Conservation (phyloP, 1,284 basidiomycete species). For the Taiwanofungus camphoratus region DNA sequence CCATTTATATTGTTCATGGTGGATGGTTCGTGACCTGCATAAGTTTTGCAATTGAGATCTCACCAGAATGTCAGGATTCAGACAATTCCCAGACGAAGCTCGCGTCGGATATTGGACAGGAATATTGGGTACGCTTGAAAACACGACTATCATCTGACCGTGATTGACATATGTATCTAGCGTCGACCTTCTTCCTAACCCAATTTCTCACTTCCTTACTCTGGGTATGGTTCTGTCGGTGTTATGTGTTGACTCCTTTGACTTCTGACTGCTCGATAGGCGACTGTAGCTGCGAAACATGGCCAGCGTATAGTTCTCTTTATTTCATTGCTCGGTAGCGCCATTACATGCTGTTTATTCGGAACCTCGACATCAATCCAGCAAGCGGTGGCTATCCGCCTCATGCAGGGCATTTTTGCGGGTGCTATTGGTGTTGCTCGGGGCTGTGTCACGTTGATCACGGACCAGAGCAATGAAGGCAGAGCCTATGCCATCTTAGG, state of each 20-base stretch:
- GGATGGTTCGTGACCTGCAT: constrained; percentile 48
- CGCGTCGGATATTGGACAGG: constrained; percentile 85
- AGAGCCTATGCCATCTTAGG: constrained; percentile 92
- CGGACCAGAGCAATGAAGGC: constrained; percentile 88
- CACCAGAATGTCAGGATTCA: constrained; percentile 48
- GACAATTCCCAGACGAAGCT: constrained; percentile 59
- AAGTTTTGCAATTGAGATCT: neutral
- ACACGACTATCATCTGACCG: constrained; percentile 8
- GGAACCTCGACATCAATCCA: constrained; percentile 79
- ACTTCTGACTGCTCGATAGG: constrained; percentile 39
- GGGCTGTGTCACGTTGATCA: constrained; percentile 84
- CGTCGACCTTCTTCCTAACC: constrained; percentile 76
- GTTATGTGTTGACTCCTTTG: neutral
- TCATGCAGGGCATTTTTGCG: constrained; percentile 93
- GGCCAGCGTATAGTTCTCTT: constrained; percentile 84
- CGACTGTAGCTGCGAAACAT: constrained; percentile 89
- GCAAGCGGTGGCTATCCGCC: constrained; percentile 83
- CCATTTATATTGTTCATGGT: constrained; percentile 93
- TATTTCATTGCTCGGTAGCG: constrained; percentile 80
- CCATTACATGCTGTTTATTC: constrained; percentile 75
- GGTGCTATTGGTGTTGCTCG: constrained; percentile 92
- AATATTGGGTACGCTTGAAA: constrained; percentile 50
- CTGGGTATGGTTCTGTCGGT: constrained; percentile 52
- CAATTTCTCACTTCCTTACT: constrained; percentile 93
- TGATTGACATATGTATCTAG: constrained; percentile 20